phyloP scores from a whole-genome alignment of 768 basidiomycete species.

The Lyophyllum semitale region DNA sequence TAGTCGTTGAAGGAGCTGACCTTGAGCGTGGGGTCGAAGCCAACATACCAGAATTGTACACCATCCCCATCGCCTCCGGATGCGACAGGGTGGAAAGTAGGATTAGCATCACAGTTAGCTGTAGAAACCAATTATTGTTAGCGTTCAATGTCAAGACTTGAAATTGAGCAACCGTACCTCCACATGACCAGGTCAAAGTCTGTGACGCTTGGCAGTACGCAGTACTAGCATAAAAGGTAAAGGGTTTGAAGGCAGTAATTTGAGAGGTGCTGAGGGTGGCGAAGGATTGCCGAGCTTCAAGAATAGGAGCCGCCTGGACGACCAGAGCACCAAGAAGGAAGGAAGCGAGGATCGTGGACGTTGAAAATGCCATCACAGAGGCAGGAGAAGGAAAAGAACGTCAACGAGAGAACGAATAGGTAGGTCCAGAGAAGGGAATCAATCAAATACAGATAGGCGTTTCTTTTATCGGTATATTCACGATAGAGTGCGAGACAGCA shows the following conservation, averaged over 20 bases:
- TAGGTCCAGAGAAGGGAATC: neutral
- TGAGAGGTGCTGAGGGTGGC: constrained; percentile 39
- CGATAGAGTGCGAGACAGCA: neutral
- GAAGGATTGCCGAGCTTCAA: constrained; percentile 37
- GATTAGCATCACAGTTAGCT: constrained; percentile 50
- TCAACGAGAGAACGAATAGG: neutral
- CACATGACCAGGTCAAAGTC: constrained; percentile 55
- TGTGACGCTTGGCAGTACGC: constrained; percentile 47
- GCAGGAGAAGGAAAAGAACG: neutral
- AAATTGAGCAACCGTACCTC: constrained; percentile 26
- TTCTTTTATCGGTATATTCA: neutral
- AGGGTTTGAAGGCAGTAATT: constrained; percentile 46
- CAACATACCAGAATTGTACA: constrained; percentile 44
- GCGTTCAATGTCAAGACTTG: neutral
- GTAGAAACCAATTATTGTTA: neutral
- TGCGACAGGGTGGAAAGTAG: constrained; percentile 44
- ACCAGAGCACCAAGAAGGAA: neutral
- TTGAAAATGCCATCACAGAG: constrained; percentile 12
- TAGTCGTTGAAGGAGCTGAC: constrained; percentile 2
- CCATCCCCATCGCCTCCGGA: constrained; percentile 48
- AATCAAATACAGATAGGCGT: neutral
- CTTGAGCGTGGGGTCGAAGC: constrained; percentile 22
- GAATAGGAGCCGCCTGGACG: constrained; percentile 14
- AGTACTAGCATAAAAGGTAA: constrained; percentile 50
- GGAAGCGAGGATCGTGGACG: constrained; percentile 1